Percentiles rank a stretch among this genome's conserved stretches.
Evolutionary conservation across 2,329 filamentous ascomycete species (phyloP).

Genomic region (Coniochaeta pulveracea): DNA sequence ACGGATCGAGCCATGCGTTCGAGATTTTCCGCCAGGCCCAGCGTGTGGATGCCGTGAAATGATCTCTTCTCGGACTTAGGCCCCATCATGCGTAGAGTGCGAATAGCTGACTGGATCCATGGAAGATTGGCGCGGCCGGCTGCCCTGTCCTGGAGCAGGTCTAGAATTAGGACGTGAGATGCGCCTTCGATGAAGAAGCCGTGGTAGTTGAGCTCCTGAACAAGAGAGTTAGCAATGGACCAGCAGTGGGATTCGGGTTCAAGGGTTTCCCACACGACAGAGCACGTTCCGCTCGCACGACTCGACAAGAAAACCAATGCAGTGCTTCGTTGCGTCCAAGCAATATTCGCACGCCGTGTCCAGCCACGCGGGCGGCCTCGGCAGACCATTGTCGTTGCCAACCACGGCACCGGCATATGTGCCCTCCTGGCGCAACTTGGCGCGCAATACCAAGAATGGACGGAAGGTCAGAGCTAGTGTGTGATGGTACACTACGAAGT

Average conservation of each 20-base stretch:
- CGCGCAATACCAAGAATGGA: conserved; percentile 30
- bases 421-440: conserved; percentile 24
- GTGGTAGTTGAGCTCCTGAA: conserved; percentile 30
- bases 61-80: too few relatives aligned
- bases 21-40: neutral
- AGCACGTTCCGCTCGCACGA: conserved; percentile 26
- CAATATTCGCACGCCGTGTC: conserved; percentile 30
- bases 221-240: neutral
- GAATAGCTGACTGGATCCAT: neutral
- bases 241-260: neutral
- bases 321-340: conserved; percentile 26
- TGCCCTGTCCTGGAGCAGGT: conserved; percentile 26
- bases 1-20: neutral
- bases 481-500: conserved; percentile 30
- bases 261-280: conserved; percentile 24
- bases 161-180: conserved; percentile 27
- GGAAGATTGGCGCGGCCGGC: conserved; percentile 15
- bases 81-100: too few relatives aligned
- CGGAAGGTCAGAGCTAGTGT: conserved; percentile 29
- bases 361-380: conserved; percentile 20
- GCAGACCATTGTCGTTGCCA: conserved; percentile 13
- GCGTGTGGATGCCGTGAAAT: too few relatives aligned
- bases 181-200: conserved; percentile 30
- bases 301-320: conserved; percentile 26
- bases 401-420: conserved; percentile 13